Conservation (phyloP, 108 stramenopile species). For the Skeletonema tropicum region DNA sequence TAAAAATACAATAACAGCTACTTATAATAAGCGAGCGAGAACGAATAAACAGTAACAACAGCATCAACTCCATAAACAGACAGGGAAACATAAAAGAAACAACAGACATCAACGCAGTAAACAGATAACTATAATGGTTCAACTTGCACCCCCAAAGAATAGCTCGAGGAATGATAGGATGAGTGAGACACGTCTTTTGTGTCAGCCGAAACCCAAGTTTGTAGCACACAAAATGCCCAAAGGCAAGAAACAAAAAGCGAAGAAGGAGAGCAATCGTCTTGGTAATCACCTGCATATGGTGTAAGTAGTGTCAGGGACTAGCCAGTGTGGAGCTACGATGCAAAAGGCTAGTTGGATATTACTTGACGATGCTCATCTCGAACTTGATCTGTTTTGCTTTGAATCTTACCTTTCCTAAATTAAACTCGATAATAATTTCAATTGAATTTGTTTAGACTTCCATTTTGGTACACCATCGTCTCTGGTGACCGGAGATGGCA, state of each 20-base stretch:
- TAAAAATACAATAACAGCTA: too few species aligned
- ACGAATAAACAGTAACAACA: too few species aligned
- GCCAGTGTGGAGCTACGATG: background rate
- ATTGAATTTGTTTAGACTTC: too few species aligned
- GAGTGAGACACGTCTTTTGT: background rate
- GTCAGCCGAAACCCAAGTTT: background rate
- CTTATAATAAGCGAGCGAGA: too few species aligned
- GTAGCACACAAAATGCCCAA: constrained; percentile 9
- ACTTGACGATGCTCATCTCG: background rate
- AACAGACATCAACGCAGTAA: background rate
- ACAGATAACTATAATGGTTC: background rate
- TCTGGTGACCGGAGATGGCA: too few species aligned
- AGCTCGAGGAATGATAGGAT: background rate
- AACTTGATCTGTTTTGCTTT: background rate
- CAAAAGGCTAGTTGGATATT: background rate
- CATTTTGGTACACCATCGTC: too few species aligned
- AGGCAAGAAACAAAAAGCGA: constrained; percentile 8
- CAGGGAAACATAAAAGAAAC: background rate
- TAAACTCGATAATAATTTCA: too few species aligned
- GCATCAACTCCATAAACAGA: background rate
- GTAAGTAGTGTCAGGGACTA: background rate
- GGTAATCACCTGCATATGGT: constrained; percentile 8
- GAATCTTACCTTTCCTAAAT: too few species aligned
- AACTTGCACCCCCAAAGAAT: constrained; percentile 1
- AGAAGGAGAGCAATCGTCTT: background rate